Evolutionary conservation across 2,329 filamentous ascomycete genomes (phyloP).

Genomic region (Graphiopsis chlorocephala): DNA sequence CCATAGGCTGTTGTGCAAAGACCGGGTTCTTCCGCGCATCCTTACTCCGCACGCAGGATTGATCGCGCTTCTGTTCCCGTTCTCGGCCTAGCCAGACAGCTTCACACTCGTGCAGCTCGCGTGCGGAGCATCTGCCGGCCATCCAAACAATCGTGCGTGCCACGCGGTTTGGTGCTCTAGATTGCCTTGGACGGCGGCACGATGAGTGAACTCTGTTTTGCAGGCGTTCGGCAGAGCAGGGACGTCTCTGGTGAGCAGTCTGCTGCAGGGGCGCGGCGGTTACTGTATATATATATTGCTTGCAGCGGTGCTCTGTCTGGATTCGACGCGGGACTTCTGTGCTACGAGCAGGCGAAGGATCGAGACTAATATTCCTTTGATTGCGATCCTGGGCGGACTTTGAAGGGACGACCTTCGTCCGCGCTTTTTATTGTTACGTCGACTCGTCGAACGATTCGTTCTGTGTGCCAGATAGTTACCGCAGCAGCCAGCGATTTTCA

Average conservation of each 20-base stretch:
- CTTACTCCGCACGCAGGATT: not conserved
- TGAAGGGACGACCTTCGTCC: not conserved
- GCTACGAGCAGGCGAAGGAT: not conserved
- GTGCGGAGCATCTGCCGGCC: not conserved
- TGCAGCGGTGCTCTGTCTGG: not conserved
- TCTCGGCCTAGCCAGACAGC: not conserved
- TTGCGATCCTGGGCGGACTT: not conserved
- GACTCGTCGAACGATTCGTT: not conserved
- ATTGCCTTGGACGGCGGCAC: not conserved
- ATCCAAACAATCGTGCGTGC: not conserved
- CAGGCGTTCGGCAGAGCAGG: not conserved
- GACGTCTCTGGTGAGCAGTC: not conserved
- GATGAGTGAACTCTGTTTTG: not conserved
- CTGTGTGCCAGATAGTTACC: not conserved
- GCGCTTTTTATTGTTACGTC: not conserved
- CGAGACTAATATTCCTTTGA: not conserved
- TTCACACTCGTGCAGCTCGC: not conserved
- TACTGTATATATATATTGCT: not conserved
- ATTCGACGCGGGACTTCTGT: not conserved
- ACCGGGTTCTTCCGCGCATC: not conserved
- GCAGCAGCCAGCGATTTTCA: no score
- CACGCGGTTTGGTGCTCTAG: not conserved
- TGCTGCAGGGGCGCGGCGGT: not conserved
- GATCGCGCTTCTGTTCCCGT: not conserved
- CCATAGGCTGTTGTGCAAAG: not conserved